Conservation (phyloP, 2,329 filamentous ascomycete species). For the Fusarium kyushuense region DNA sequence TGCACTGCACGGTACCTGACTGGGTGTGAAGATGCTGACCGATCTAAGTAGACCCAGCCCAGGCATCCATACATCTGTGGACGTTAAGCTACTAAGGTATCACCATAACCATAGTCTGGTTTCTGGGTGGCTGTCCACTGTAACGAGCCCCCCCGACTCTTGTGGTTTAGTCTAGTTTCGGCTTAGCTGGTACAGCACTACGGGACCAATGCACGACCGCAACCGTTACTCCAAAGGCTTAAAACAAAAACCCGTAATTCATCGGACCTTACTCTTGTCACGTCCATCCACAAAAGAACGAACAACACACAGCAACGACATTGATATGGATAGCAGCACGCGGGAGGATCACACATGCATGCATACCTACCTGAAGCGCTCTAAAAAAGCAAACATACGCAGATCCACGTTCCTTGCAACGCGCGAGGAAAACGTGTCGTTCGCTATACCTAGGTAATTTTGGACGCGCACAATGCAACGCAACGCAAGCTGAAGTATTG, state of each 20-base stretch:
- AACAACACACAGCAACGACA: conserved; percentile 5
- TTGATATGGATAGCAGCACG: conserved; percentile 4
- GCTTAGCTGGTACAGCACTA: not conserved
- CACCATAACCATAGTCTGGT: not conserved
- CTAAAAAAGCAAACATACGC: conserved; percentile 30
- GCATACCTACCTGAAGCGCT: conserved; percentile 29
- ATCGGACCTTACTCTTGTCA: not conserved
- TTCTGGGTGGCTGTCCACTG: not conserved
- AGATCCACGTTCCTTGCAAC: conserved; percentile 31
- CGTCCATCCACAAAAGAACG: not conserved
- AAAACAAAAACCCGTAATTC: conserved; percentile 19
- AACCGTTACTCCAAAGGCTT: conserved; percentile 17
- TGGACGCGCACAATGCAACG: conserved; percentile 8
- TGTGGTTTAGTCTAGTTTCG: conserved; percentile 11
- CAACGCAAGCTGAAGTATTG: conserved; percentile 1
- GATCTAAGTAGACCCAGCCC: conserved; percentile 8
- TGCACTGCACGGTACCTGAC: conserved; percentile 27
- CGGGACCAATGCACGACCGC: conserved; percentile 15
- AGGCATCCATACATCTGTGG: conserved; percentile 2
- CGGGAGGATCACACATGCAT: conserved; percentile 30
- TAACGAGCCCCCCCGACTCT: conserved; percentile 25
- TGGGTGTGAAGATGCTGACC: conserved; percentile 22
- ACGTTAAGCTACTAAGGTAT: conserved; percentile 16
- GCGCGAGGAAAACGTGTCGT: conserved; percentile 2
- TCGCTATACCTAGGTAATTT: not conserved